Base-by-base conservation (phyloP, 176 grass and related monocot genomes). In the Ensete glaucum region DNA sequence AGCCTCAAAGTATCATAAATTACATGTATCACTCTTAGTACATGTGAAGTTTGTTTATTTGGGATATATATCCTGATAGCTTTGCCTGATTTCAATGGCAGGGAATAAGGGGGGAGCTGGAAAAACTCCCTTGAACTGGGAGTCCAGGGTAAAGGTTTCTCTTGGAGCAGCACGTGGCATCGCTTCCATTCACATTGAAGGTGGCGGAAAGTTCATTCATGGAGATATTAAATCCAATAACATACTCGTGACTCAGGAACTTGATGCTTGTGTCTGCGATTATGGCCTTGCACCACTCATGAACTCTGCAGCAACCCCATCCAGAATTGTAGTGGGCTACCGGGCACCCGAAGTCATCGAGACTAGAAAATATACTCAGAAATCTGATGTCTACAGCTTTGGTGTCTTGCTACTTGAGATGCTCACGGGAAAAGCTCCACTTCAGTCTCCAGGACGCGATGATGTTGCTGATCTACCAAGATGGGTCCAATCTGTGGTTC, bases 401-500 rank as follows among this genome's bases (percentile, higher is more conserved):
- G 95, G 95, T 23, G 95, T 99, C 25, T 60, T 99, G 13, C 82
- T 99, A 23, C 95, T 99, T 0, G 95, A 99, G 66, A 88, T 99
- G 88, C 82, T 99, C 15, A 99, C 95, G 0, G 95, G 95, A 71
- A 94, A 91, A 67, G 95, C 95, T 7, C 90, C 95, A 20, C 83
- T 99, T 1, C 90, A 89, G 51, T 94, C 95, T 25, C 90, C 90
- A 0, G 82, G 84, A 0, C 84, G 78, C 0, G 86, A 94, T 54
- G 91, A 89, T 53, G 85, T 81, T 48, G 21, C 86, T 8, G 78
- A 99, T 79, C 83, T 99, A 25, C 88, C 88, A 13, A 87, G 77
- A 62, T 99, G 95, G 95, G 95, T 99, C 27, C 95, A 91, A 20
- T 94, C 88, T 1, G 91, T 99, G 62, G 95, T 99, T 20, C 91